Evolutionary conservation across 1,139 yeast genomes (phyloP).

Genomic region (Sugiyamaella grinbergsii): DNA sequence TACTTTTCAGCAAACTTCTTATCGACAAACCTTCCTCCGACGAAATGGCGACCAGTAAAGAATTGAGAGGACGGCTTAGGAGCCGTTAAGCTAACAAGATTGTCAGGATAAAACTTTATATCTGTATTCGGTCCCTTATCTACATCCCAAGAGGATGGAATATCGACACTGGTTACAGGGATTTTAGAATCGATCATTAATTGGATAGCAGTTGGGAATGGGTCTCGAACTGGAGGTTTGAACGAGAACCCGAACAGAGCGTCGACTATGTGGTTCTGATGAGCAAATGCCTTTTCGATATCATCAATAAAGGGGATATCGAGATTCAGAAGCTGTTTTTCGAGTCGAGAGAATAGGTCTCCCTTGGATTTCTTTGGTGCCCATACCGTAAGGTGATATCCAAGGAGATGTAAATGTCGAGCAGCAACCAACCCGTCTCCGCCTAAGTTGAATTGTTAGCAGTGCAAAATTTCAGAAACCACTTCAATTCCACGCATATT

Average conservation of each 20-base stretch:
- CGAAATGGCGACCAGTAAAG: conserved; percentile 61
- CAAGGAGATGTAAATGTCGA: conserved; percentile 80
- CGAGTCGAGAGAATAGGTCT: conserved; percentile 46
- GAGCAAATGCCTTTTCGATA: conserved; percentile 33
- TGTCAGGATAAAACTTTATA: conserved; percentile 53
- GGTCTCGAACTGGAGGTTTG: conserved; percentile 81
- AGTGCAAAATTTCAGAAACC: conserved; percentile 4
- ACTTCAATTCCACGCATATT: no score
- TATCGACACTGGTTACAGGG: conserved; percentile 80
- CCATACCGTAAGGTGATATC: conserved; percentile 66
- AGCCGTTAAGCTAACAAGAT: conserved; percentile 82
- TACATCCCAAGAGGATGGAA: conserved; percentile 98
- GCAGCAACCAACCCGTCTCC: conserved; percentile 98
- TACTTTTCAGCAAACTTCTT: conserved; percentile 67
- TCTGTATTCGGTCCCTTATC: conserved; percentile 69
- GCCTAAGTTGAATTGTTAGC: conserved; percentile 38
- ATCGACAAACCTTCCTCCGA: conserved; percentile 88
- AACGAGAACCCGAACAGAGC: conserved; percentile 93
- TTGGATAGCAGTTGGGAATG: conserved; percentile 64
- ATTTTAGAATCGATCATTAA: conserved; percentile 47
- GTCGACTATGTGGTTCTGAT: conserved; percentile 62
- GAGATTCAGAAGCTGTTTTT: conserved; percentile 62
- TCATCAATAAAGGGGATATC: conserved; percentile 50
- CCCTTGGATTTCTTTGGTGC: conserved; percentile 46
- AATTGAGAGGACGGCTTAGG: conserved; percentile 82